phyloP scores from a whole-genome alignment of 805 yeast genomes.

The Teunomyces kruisii region DNA sequence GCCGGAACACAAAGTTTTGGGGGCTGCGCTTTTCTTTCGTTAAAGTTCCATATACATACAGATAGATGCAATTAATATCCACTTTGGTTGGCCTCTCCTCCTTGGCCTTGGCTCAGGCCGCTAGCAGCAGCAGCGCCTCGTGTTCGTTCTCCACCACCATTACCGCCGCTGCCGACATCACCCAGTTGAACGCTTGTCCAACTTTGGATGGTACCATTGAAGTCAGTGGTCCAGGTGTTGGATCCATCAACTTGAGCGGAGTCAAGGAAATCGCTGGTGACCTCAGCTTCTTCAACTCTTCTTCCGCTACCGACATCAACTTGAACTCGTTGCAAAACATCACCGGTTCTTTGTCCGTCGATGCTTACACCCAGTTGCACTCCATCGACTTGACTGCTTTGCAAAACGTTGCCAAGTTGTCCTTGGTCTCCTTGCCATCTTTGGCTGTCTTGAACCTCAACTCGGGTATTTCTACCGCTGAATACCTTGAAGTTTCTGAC shows the following conservation, averaged over 20 bases:
- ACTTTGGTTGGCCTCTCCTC: slow-evolving; percentile 4
- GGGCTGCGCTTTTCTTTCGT: slow-evolving; percentile 3
- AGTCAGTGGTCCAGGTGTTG: slow-evolving; percentile 27
- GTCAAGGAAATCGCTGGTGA: slow-evolving; percentile 25
- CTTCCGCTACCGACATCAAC: slow-evolving; percentile 34
- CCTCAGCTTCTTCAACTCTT: slow-evolving; percentile 37
- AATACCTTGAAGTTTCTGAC: slow-evolving; percentile 37
- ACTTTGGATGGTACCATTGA: slow-evolving; percentile 41
- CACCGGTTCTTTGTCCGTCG: slow-evolving; percentile 35
- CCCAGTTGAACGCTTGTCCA: slow-evolving; percentile 37
- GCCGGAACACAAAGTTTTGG: not conserved
- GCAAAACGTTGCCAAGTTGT: slow-evolving; percentile 27
- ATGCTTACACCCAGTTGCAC: slow-evolving; percentile 40
- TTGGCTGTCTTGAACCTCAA: slow-evolving; percentile 38
- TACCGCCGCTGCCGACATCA: slow-evolving; percentile 37
- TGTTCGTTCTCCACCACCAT: slow-evolving; percentile 43
- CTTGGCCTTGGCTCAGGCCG: slow-evolving; percentile 11
- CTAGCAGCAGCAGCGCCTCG: slow-evolving; percentile 15
- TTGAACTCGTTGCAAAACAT: slow-evolving; percentile 30
- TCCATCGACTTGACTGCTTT: slow-evolving; percentile 35
- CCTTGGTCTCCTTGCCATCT: slow-evolving; percentile 42
- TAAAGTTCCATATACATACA: slow-evolving; percentile 1
- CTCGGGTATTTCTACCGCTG: slow-evolving; percentile 34
- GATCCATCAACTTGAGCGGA: slow-evolving; percentile 19
- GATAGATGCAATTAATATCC: slow-evolving; percentile 7